Conservation (phyloP, 2,329 filamentous ascomycete genomes). For the Aureobasidium leucospermi region DNA sequence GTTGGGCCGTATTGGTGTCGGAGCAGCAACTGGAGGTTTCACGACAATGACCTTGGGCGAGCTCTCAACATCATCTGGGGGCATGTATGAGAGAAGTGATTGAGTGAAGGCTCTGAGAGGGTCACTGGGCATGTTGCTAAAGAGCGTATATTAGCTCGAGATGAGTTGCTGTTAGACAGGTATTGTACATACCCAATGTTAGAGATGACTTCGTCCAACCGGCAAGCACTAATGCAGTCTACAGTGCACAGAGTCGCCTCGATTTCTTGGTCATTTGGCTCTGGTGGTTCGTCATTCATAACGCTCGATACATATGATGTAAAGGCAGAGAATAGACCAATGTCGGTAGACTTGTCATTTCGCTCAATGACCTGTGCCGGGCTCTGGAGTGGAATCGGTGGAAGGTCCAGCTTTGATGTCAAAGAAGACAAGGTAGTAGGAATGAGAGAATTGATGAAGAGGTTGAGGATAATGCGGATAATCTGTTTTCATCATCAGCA, state of each 20-base stretch:
- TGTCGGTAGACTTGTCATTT: constrained; percentile 67
- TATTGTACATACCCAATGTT: constrained; percentile 63
- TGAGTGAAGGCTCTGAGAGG: constrained; percentile 58
- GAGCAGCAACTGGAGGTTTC: constrained; percentile 70
- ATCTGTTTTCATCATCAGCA: constrained; percentile 81
- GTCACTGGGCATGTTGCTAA: constrained; percentile 54
- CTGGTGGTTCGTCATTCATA: constrained; percentile 92
- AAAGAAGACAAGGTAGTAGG: constrained; percentile 66
- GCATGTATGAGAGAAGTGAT: constrained; percentile 73
- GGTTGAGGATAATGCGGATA: constrained; percentile 84
- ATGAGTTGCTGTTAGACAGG: neutral
- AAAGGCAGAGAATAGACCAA: constrained; percentile 85
- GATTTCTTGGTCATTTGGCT: constrained; percentile 93
- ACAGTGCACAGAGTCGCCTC: constrained; percentile 93
- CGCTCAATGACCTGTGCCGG: constrained; percentile 91
- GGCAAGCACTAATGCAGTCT: constrained; percentile 87
- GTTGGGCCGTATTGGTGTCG: constrained; percentile 51
- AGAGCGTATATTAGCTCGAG: neutral
- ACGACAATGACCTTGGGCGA: constrained; percentile 77
- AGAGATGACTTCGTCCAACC: constrained; percentile 70
- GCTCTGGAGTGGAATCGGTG: constrained; percentile 79
- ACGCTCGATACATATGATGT: constrained; percentile 98
- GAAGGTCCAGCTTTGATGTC: constrained; percentile 60
- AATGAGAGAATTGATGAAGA: constrained; percentile 92
- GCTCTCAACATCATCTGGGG: constrained; percentile 58